phyloP scores from a whole-genome alignment of 1,284 basidiomycete genomes.

The Cryptococcus maquisensis region DNA sequence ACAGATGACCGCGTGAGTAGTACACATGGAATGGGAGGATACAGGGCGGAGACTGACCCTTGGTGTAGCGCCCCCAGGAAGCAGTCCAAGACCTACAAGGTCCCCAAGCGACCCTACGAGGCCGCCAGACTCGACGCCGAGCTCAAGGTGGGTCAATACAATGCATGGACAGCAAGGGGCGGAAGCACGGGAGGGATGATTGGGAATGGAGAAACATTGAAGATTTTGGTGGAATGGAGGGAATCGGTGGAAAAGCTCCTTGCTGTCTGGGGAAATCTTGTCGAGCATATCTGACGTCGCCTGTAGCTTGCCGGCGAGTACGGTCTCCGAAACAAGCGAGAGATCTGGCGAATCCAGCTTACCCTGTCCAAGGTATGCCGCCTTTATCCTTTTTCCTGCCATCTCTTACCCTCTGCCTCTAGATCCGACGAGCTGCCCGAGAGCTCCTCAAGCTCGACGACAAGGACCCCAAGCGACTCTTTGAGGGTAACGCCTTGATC shows the following conservation, averaged over 20 bases:
- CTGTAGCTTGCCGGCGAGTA: slow-evolving; percentile 94
- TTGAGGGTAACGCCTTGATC: slow-evolving; percentile 97
- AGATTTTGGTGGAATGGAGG: background rate
- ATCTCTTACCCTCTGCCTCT: background rate
- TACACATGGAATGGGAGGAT: background rate
- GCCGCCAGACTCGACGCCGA: slow-evolving; percentile 98
- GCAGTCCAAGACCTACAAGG: slow-evolving; percentile 75
- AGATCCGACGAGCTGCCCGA: slow-evolving; percentile 99
- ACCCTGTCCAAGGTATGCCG: slow-evolving; percentile 74
- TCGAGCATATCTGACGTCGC: background rate
- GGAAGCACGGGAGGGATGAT: background rate
- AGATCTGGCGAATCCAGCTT: slow-evolving; percentile 99
- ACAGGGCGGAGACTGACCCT: slow-evolving; percentile 1
- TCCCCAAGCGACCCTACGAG: slow-evolving; percentile 96
- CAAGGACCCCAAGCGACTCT: slow-evolving; percentile 99
- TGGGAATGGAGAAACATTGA: background rate
- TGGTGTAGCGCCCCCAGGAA: slow-evolving; percentile 41
- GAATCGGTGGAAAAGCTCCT: background rate
- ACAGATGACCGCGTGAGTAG: background rate
- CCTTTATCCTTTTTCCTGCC: background rate
- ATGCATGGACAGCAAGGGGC: background rate
- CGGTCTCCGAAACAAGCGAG: slow-evolving; percentile 99
- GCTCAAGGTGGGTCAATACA: slow-evolving; percentile 69
- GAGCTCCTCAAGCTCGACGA: slow-evolving; percentile 99
- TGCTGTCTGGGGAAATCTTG: background rate